Evolutionary conservation across 2,329 filamentous ascomycete genomes (phyloP).

Genomic region (Periconia sp.): DNA sequence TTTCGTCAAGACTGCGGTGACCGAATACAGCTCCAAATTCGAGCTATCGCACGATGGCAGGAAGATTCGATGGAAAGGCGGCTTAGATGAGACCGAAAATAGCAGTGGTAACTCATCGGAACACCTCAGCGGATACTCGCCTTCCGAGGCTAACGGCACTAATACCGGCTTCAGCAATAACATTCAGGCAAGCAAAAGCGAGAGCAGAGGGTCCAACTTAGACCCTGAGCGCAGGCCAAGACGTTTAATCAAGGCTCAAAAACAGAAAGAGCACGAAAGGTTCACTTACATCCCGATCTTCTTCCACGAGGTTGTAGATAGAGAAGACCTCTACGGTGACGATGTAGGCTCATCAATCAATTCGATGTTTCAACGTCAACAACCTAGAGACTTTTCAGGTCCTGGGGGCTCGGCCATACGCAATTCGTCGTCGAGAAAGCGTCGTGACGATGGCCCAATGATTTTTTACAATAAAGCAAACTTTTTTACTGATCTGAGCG

Average conservation of each 20-base stretch:
- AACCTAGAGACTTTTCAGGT: constrained; percentile 43
- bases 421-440: constrained; percentile 52
- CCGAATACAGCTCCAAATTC: constrained; percentile 71
- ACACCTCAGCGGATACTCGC: constrained; percentile 49
- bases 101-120: constrained; percentile 61
- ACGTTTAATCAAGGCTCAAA: constrained; percentile 18
- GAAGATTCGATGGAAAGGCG: constrained; percentile 79
- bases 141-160: constrained; percentile 47
- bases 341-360: constrained; percentile 29
- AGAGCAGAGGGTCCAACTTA: constrained; percentile 20
- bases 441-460: constrained; percentile 69
- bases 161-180: constrained; percentile 22
- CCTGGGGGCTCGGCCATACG: constrained; percentile 51
- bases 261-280: constrained; percentile 33
- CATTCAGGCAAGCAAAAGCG: constrained; percentile 23
- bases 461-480: constrained; percentile 81
- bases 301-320: constrained; percentile 48
- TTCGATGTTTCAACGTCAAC: constrained; percentile 31
- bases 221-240: constrained; percentile 20
- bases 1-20: constrained; percentile 73
- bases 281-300: constrained; percentile 52
- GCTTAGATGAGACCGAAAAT: constrained; percentile 63
- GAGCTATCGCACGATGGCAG: constrained; percentile 76
- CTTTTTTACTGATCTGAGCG: constrained; percentile 79
- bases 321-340: constrained; percentile 38